These are phyloP conservation scores for Leersia perrieri DNA, from an alignment of 176 grass and related monocot species.

Conservation along the genomic window DNA sequence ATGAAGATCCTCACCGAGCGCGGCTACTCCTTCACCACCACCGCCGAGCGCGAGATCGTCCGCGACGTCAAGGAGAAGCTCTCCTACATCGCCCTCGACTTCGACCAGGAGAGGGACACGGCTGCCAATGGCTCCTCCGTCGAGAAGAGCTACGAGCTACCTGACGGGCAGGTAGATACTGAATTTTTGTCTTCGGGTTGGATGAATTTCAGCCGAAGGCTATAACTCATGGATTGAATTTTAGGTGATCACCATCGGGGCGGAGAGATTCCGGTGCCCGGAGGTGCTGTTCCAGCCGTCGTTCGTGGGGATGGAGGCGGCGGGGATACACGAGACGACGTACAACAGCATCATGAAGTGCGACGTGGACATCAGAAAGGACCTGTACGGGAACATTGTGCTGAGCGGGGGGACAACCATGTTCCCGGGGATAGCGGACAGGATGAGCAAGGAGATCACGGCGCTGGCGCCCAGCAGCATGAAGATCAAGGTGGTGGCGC, in stretches of 20 bases:
- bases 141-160: constrained; percentile 58
- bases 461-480: constrained; percentile 58
- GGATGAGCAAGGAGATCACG: constrained; percentile 75
- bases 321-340: constrained; percentile 60
- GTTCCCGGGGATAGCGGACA: constrained; percentile 58
- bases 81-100: constrained; percentile 56
- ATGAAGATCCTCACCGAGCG: constrained; percentile 68
- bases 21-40: constrained; percentile 64
- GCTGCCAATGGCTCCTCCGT: constrained; percentile 42
- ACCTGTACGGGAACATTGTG: constrained; percentile 66
- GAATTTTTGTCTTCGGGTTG: no score
- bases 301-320: constrained; percentile 66
- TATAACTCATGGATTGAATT: no score
- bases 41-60: constrained; percentile 57
- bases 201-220: no score
- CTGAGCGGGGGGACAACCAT: constrained; percentile 65
- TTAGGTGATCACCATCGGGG: constrained; percentile 64
- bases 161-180: constrained; percentile 58
- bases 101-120: constrained; percentile 48
- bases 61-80: constrained; percentile 60
- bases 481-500: constrained; percentile 71
- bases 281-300: constrained; percentile 73
- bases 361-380: constrained; percentile 65
- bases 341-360: constrained; percentile 78
- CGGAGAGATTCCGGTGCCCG: constrained; percentile 60